Conservation (phyloP, 2,329 filamentous ascomycete genomes). For the Alternaria infectoria region DNA sequence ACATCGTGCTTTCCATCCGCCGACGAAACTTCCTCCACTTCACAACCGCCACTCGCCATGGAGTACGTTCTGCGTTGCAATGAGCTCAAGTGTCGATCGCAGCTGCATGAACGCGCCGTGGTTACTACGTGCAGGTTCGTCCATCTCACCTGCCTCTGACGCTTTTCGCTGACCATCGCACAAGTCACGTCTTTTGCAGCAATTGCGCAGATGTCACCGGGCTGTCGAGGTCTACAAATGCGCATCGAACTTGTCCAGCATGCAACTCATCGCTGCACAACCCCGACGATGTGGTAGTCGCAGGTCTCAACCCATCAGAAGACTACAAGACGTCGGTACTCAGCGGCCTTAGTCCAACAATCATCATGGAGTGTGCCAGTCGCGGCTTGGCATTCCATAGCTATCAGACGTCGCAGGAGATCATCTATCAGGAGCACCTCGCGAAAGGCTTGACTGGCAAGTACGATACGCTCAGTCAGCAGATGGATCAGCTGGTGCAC, state of each 20-base stretch:
- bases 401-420: constrained; percentile 84
- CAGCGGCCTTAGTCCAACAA: constrained; percentile 78
- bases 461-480: constrained; percentile 67
- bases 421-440: constrained; percentile 79
- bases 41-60: constrained; percentile 57
- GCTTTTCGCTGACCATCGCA: constrained; percentile 44
- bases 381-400: constrained; percentile 83
- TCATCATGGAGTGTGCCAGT: constrained; percentile 86
- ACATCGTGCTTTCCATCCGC: neutral
- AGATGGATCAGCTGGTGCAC: constrained; percentile 75
- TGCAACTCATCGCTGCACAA: constrained; percentile 72
- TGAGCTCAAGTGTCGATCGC: constrained; percentile 73
- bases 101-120: constrained; percentile 73
- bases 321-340: constrained; percentile 89
- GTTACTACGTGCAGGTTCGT: constrained; percentile 87
- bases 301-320: constrained; percentile 77
- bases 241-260: constrained; percentile 72
- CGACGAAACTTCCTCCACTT: neutral
- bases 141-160: neutral
- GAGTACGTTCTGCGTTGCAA: constrained; percentile 82
- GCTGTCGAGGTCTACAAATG: constrained; percentile 62
- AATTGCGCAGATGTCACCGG: constrained; percentile 72
- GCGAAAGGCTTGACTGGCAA: constrained; percentile 76
- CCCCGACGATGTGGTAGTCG: constrained; percentile 75
- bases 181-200: constrained; percentile 81